These are phyloP conservation scores for Malus fusca DNA, from an alignment of 306 rosid genomes.

Conservation along the genomic window DNA sequence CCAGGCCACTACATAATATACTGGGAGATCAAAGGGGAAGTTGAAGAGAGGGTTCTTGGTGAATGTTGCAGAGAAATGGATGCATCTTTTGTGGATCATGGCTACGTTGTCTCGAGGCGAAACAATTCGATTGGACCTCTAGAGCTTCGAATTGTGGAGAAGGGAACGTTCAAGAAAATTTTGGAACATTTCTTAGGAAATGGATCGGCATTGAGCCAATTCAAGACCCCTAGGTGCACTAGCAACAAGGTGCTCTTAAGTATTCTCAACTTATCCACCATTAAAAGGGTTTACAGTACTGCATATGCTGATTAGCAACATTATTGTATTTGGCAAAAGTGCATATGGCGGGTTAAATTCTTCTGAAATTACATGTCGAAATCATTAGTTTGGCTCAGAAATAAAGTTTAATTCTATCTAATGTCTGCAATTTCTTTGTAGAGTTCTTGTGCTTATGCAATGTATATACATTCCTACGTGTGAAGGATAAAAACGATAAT, in stretches of 20 bases:
- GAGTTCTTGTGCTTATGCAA: neutral
- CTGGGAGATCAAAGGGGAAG: constrained; percentile 86
- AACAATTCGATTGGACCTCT: constrained; percentile 70
- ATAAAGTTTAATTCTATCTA: neutral
- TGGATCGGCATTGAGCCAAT: constrained; percentile 76
- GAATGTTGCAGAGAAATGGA: constrained; percentile 78
- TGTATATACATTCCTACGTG: neutral
- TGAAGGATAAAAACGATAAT: neutral
- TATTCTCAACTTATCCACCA: constrained; percentile 45
- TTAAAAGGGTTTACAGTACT: constrained; percentile 42
- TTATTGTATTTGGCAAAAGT: neutral
- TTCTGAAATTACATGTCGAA: neutral
- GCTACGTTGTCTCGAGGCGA: constrained; percentile 74
- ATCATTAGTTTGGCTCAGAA: neutral
- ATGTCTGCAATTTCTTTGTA: neutral
- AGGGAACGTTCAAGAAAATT: constrained; percentile 70
- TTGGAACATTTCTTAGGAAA: constrained; percentile 56
- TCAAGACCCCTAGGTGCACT: constrained; percentile 93
- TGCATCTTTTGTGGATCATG: constrained; percentile 61
- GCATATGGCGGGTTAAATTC: neutral
- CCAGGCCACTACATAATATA: constrained; percentile 74
- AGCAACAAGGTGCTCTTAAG: constrained; percentile 36
- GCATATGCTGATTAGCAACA: constrained; percentile 32
- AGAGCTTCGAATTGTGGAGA: constrained; percentile 58
- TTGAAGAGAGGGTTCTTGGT: constrained; percentile 34